Conservation (phyloP, 73 alveolate genomes). For the Symbiodinium pilosum region DNA sequence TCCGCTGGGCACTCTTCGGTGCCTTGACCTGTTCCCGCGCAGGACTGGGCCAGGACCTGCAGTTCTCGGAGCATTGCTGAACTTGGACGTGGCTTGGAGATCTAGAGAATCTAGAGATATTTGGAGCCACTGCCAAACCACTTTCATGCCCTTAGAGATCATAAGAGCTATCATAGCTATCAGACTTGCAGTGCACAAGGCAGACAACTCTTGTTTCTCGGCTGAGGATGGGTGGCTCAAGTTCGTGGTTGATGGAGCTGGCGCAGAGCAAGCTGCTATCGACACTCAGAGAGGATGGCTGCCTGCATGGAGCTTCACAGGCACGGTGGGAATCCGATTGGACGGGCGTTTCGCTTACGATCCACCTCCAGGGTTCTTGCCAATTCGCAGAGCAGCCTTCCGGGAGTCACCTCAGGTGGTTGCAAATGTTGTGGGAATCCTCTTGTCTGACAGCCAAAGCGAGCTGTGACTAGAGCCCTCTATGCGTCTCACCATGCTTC, state of each 20-base stretch:
- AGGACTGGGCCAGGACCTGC: conserved; percentile 6
- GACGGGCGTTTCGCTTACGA: conserved; percentile 1
- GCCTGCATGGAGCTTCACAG: neutral
- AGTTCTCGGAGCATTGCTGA: conserved; percentile 37
- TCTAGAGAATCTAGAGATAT: neutral
- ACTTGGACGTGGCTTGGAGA: conserved; percentile 38
- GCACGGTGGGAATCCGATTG: neutral
- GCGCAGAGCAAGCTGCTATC: neutral
- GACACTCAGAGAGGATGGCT: neutral
- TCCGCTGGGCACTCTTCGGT: neutral
- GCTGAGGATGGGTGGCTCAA: neutral
- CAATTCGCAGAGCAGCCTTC: neutral
- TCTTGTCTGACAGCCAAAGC: conserved; percentile 21
- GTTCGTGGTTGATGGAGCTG: neutral
- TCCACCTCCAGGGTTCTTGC: neutral
- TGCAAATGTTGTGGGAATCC: neutral
- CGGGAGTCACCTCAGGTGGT: neutral
- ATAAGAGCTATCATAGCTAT: too few species aligned
- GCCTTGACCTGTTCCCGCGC: neutral
- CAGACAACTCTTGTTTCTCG: too few species aligned
- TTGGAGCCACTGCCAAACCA: neutral
- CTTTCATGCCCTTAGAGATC: too few species aligned
- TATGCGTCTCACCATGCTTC: too few species aligned
- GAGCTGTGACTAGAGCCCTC: neutral
- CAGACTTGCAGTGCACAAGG: too few species aligned